A percentile compares a stretch with the other conserved stretches of the same genome.
Conservation (phyloP, 2,329 filamentous ascomycete genomes). For the Colletotrichum sp. region DNA sequence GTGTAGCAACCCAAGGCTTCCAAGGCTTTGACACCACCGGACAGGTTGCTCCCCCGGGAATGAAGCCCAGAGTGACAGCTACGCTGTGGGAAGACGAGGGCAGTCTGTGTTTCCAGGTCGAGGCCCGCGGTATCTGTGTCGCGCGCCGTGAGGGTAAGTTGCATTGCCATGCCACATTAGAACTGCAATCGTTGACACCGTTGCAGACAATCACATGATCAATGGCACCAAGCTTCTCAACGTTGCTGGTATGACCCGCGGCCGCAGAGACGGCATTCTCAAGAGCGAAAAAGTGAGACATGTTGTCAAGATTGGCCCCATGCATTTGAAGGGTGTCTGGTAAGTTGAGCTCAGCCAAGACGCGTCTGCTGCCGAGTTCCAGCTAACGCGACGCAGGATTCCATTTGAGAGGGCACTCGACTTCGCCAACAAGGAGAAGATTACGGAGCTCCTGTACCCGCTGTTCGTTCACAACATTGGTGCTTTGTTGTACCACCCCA, state of each 20-base stretch:
- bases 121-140: conserved; percentile 94
- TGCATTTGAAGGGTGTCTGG: conserved; percentile 99
- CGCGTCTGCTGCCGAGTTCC: neutral
- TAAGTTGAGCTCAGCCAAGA: conserved; percentile 51
- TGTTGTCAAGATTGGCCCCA: conserved; percentile 98
- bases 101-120: conserved; percentile 96
- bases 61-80: conserved; percentile 95
- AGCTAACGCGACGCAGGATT: conserved; percentile 70
- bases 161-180: neutral
- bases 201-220: conserved; percentile 95
- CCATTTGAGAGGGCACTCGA: conserved; percentile 97
- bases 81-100: conserved; percentile 99
- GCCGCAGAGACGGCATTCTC: conserved; percentile 91
- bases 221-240: conserved; percentile 97
- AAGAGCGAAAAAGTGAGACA: conserved; percentile 98
- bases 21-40: conserved; percentile 80
- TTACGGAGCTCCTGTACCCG: conserved; percentile 92
- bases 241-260: conserved; percentile 97
- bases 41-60: conserved; percentile 88
- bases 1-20: conserved; percentile 62
- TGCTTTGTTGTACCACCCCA: conserved; percentile 89
- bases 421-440: conserved; percentile 99
- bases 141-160: conserved; percentile 85
- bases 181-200: neutral
- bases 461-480: conserved; percentile 98